Base-by-base conservation (phyloP, 768 basidiomycete genomes). In the Calocybe indica region DNA sequence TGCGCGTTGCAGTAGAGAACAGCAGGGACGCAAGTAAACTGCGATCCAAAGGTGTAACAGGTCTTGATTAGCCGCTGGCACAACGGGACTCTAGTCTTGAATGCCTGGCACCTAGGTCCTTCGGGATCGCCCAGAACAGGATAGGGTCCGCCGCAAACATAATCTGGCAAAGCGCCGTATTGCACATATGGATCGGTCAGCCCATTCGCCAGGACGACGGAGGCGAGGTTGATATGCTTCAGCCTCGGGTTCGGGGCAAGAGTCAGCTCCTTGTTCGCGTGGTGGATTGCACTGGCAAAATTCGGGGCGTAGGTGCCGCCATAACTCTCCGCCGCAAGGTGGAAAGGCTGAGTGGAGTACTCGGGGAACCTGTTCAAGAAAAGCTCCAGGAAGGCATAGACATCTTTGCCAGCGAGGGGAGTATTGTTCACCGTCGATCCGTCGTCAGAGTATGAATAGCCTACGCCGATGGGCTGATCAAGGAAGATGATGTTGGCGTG, bases 371-470 rank as follows among this genome's bases (percentile, higher is more conserved):
- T 75, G n/a, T 69, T 67, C 48, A 90, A 67, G 79, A 92, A 92
- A 37, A 92, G 75, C 55, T 89, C 75, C 40, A 89, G 70, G 74
- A 91, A 91, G 4, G 84, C 83, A 61, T 88, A 85, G 9, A 99
- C 92, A 51, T 98, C 94, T 65, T 88, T 78, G 13, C 89, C 95
- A 2, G 92, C 92, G 14, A 83, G 82, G 4, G 91, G 91, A 46
- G 84, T 88, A 39, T 78, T 89, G 65, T 82, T 78, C 43, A 97
- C 87, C 1, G 73, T 76, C 1, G 80, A 82, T 34, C 83, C 83
- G 35, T 87, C 83, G 9, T 84, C 79, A 1, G 82, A 77, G 61
- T 94, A 97, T 1, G 90, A 93, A 68, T 77, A 95, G 31, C 95
- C 94, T 35, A 96, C 94, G 47, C 86, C 81, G 55, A 94, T 79